Base-by-base conservation (phyloP, 2,329 filamentous ascomycete genomes). In the Pestalotiopsis fici region DNA sequence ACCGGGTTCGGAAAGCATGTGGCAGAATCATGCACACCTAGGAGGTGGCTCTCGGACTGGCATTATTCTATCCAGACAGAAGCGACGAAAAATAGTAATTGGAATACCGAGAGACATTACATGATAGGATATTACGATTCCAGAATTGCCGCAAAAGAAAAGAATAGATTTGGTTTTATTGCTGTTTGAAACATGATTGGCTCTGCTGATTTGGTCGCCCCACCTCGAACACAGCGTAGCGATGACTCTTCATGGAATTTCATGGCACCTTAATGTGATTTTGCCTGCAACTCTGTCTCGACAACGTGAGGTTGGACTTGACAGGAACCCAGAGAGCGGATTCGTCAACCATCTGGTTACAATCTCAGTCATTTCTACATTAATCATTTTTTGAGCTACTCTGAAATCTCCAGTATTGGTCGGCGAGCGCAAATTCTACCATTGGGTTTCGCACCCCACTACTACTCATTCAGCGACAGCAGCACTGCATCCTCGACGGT, bases 221-320 rank as follows among this genome's bases (percentile, higher is more conserved):
- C 39, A 63, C 60, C 39, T 55, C 50, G 31, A 9, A 7, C n/a
- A 47, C 23, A 25, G 21, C 27, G 50, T 55, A 39, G 61, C 47
- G 61, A 64, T 64, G 61, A 64, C 61, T 64, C 61, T 64, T 64
- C 61, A 55, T 55, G 11, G 47, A 55, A 64, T 31, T 31, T 31
- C 28, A 18, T 25, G 25, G 27, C n/a, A 21, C 23, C 12, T n/a
- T 15, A 47, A 27, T 21, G n/a, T 59, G 18, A 11, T 60, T 23
- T 60, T 18, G 27, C 28, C 28, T 13, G 31, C 5, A 13, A 27
- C 60, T 43, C 50, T 50, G 21, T 31, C 15, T 27, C 3, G 25
- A 25, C 55, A 59, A 25, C 25, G 23, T 23, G 43, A 50, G 18
- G n/a, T 9, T 50, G 18, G 18, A 50, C 43, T 18, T 23, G 43